These are phyloP conservation scores for Zygosaccharomyces bisporus DNA, from an alignment of 805 yeast genomes.

Conservation along the genomic window DNA sequence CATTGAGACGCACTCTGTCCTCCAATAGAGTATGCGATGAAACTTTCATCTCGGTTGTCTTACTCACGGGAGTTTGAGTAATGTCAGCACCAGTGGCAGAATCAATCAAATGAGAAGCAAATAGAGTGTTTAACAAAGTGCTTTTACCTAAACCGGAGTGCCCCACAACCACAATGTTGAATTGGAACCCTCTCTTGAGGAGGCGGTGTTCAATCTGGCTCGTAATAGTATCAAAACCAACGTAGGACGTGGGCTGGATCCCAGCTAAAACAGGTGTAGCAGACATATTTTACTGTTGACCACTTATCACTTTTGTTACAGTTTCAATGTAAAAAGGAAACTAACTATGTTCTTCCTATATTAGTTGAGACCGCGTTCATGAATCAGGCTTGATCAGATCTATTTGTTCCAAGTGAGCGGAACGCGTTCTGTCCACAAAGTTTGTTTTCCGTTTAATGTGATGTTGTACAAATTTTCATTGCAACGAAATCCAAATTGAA, in stretches of 20 bases:
- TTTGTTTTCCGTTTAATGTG: conserved; percentile 4
- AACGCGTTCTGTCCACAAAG: conserved; percentile 12
- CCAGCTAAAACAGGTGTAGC: conserved; percentile 10
- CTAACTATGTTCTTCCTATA: too few species aligned
- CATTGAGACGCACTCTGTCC: conserved; percentile 78
- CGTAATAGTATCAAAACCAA: conserved; percentile 96
- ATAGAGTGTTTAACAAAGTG: conserved; percentile 85
- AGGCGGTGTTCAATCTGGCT: conserved; percentile 90
- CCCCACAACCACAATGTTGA: conserved; percentile 92
- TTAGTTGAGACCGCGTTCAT: conserved; percentile 4
- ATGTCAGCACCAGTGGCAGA: conserved; percentile 64
- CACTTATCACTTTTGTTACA: background rate
- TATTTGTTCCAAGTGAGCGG: conserved; percentile 5
- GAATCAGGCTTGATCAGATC: background rate
- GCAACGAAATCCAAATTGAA: background rate
- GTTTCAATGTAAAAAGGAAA: background rate
- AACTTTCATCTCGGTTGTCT: conserved; percentile 80
- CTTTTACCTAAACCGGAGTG: conserved; percentile 93
- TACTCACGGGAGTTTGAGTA: conserved; percentile 68
- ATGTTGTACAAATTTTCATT: conserved; percentile 2
- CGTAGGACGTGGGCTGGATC: conserved; percentile 65
- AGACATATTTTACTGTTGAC: conserved; percentile 7
- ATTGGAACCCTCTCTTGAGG: conserved; percentile 88
- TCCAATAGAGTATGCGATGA: conserved; percentile 70
- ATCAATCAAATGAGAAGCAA: conserved; percentile 73